Percentiles rank a stretch among this genome's conserved stretches.
Conservation (phyloP, 345 rosid species). For the Aethionema arabicum region DNA sequence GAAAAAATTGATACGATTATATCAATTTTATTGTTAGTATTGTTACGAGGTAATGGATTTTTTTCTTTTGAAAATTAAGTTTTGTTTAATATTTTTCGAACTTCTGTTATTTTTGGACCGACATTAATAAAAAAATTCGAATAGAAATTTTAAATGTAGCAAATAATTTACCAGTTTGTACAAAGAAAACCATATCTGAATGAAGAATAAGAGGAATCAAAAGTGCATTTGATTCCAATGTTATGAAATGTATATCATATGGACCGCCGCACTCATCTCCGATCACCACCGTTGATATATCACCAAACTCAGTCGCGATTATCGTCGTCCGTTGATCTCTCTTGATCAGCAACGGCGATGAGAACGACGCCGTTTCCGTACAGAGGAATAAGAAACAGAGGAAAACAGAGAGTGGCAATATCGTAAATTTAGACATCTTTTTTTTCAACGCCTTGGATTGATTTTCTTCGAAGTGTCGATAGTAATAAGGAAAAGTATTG, state of each 20-base stretch:
- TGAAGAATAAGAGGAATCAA: constrained; percentile 84
- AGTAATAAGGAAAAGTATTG: not conserved
- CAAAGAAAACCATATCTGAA: constrained; percentile 79
- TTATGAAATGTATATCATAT: constrained; percentile 65
- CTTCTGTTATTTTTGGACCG: too few species aligned
- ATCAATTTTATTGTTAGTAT: too few species aligned
- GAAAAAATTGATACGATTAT: too few species aligned
- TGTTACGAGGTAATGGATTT: too few species aligned
- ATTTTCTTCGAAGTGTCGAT: not conserved
- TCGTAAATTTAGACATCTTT: constrained; percentile 21
- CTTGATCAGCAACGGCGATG: constrained; percentile 41
- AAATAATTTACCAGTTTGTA: constrained; percentile 53
- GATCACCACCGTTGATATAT: constrained; percentile 54
- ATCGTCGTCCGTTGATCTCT: constrained; percentile 49
- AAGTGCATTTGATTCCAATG: constrained; percentile 71
- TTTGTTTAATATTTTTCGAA: too few species aligned
- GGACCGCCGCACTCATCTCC: constrained; percentile 31
- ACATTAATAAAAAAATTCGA: too few species aligned
- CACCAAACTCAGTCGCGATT: constrained; percentile 57
- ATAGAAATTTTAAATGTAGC: too few species aligned
- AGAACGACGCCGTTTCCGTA: constrained; percentile 5
- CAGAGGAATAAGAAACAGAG: constrained; percentile 11
- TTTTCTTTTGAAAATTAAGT: too few species aligned
- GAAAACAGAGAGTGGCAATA: constrained; percentile 12
- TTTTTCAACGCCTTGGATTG: not conserved